Base-by-base conservation (phyloP, 2,329 filamentous ascomycete genomes). In the Diaporthe batatas region DNA sequence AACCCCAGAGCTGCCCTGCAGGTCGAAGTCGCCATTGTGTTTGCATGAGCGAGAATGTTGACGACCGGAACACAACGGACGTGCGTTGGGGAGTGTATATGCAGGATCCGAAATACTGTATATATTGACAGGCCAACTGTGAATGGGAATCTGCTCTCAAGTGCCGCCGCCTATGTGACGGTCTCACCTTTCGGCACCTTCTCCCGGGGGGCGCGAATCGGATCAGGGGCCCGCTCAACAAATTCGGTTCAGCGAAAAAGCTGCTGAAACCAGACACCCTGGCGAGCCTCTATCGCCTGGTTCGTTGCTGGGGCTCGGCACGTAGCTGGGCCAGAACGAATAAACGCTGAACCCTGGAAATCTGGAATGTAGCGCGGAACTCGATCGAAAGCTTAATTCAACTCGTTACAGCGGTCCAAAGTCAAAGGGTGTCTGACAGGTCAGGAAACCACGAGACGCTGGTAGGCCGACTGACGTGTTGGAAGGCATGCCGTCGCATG, bases 321-420 rank as follows among this genome's bases (percentile, higher is more conserved):
- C 62, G 32, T 23, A 10, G 47, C n/a, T 49, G 62, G 62, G 47
- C 62, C 47, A 39, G 47, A 51, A 36, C n/a, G 53, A 39, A 67
- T 67, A 53, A 67, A 29, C 44, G 62, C n/a, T 53, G 32, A 67
- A 34, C 62, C 62, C 47, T 67, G 62, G 47, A 25, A 53, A 21
- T 29, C 44, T 67, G 62, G 29, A 53, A 16, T 67, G 32, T 67
- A 67, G 62, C 47, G 47, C 62, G 62, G 62, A 67, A 67, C 62
- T 53, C 32, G 62, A 67, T 67, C 62, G 47, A 67, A 67, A 67
- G 62, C 62, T 67, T 53, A 67, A 67, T 67, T 53, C 62, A 67
- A 67, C 62, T 39, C 62, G 62, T 67, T 39, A 67, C 62, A 67
- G 44, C 51, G 62, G 62, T 51, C 62, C 44, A 49, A 65, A 51